Evolutionary conservation across 1,284 basidiomycete species (phyloP), one percentile per base, ranked within the genome.

Genomic region (Apiotrichum montevideense): DNA sequence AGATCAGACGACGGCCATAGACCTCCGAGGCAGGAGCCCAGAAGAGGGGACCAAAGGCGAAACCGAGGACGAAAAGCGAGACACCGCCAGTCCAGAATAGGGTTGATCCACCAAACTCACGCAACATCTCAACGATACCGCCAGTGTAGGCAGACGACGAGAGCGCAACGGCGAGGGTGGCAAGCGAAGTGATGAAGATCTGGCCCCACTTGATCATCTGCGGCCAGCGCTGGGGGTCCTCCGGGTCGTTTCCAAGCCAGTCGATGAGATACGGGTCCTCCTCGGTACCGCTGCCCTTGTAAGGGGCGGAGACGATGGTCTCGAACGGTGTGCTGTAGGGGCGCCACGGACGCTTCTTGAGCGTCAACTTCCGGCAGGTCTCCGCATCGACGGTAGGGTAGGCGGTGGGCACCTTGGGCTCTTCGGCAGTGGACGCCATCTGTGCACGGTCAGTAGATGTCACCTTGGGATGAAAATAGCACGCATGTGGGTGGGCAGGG

Each of bases 1-100:
- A 87, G 48, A 87, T 72, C 6, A 82, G 81, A 48, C 84, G 78
- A n/a, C 80, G 76, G 3, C 80, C 80, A 55, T 71, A 78, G 4
- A 77, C 80, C 65, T 85, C 84, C 8, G 79, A 81, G 0, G 82
- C 69, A 3, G 80, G 80, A 6, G 69, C 72, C 70, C 70, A 72
- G 56, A 71, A 66, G 51, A 63, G 62, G 21, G 71, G 71, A 35
- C 71, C 71, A 34, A 72, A 67, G 13, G 70, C 71, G 58, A 73
- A 73, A 34, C 71, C 71, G 29, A 71, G 59, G 35, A 73, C 71
- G 60, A 71, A 73, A 9, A 70, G 61, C 3, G 68, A 61, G 29
- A 60, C 63, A 56, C 71, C 71, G 14, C 58, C 70, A 15, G 66
- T 69, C 54, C 69, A 63, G 57, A 62, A 62, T 2, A 71, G 57